Conservation (phyloP, 1,139 yeast species). For the Nakaseomyces sp. region DNA sequence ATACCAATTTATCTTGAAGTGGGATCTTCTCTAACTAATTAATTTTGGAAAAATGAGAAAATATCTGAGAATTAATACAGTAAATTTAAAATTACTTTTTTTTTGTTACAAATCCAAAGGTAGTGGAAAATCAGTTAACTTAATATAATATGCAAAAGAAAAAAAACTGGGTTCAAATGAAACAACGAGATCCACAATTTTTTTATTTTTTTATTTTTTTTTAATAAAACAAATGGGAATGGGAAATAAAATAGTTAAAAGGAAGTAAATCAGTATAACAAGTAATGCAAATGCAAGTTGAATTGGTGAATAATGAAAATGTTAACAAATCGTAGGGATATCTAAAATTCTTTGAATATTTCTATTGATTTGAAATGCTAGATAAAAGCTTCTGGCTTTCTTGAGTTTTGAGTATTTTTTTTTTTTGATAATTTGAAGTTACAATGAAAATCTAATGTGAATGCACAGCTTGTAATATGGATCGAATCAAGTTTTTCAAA, state of each 20-base stretch:
- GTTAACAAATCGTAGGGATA: background rate
- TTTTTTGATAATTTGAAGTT: background rate
- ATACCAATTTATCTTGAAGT: background rate
- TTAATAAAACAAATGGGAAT: background rate
- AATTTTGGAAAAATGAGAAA: background rate
- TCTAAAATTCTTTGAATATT: background rate
- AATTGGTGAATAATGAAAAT: background rate
- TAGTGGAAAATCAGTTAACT: background rate
- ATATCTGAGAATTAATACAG: background rate
- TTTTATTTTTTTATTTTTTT: background rate
- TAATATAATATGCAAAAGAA: background rate
- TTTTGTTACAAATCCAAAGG: conserved; percentile 1
- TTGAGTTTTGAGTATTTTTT: no score
- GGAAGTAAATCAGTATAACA: background rate
- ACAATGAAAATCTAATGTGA: background rate
- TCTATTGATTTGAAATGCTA: background rate
- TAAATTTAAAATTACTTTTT: background rate
- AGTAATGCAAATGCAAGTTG: conserved; percentile 3
- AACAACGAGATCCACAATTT: background rate
- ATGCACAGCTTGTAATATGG: background rate
- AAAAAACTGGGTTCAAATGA: background rate
- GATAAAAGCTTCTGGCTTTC: no score
- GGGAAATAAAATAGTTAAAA: no score
- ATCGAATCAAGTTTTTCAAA: no score
- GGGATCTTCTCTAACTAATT: background rate